A percentile compares a stretch with the other conserved stretches of the same genome.
These are phyloP conservation scores for Dryadomyces sulphureus DNA, from an alignment of 2,329 filamentous ascomycete species.

Conservation along the genomic window DNA sequence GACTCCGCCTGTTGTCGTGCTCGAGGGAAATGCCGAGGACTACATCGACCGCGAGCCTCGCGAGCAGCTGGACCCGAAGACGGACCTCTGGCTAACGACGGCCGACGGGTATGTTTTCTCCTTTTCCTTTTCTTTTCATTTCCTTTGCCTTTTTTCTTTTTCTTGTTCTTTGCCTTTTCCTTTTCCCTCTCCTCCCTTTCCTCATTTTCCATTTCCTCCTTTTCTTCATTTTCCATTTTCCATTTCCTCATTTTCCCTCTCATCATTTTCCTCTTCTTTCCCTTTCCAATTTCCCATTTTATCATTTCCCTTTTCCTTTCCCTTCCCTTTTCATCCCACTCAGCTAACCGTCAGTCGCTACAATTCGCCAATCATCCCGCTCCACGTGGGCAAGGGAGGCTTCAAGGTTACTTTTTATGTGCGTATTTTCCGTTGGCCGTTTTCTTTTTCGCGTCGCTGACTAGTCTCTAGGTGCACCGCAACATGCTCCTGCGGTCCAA, in stretches of 20 bases:
- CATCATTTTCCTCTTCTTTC: too few species aligned
- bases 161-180: neutral
- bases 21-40: conserved; percentile 20
- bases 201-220: neutral
- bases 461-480: neutral
- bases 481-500: neutral
- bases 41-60: conserved; percentile 8
- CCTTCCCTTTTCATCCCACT: neutral
- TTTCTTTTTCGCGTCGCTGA: neutral
- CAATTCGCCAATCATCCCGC: conserved; percentile 27
- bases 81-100: conserved; percentile 35
- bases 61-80: conserved; percentile 22
- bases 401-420: too few species aligned
- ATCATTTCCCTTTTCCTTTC: neutral
- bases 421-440: too few species aligned
- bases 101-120: conserved; percentile 26
- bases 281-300: too few species aligned
- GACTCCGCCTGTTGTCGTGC: conserved; percentile 23
- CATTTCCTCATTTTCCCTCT: too few species aligned
- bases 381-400: conserved; percentile 30
- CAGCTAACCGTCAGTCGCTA: conserved; percentile 21
- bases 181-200: too few species aligned
- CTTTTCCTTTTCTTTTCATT: neutral
- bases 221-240: neutral
- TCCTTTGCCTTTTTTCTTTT: neutral